These are phyloP conservation scores for Pistacia integerrima DNA, from an alignment of 345 rosid genomes.

Conservation along the genomic window DNA sequence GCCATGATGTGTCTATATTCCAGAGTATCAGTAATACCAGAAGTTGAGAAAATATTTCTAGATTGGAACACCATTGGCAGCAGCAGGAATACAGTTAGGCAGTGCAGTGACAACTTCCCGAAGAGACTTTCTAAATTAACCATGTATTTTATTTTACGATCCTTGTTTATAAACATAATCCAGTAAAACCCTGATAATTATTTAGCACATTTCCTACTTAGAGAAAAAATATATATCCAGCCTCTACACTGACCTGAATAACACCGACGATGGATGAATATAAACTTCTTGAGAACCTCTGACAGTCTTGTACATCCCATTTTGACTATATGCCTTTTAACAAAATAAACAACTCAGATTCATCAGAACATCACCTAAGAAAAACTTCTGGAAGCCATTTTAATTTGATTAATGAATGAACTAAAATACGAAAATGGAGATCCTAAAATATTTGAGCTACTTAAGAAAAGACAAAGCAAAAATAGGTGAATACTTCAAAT, in stretches of 20 bases:
- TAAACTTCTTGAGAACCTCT: constrained; percentile 90
- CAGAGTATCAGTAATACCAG: too few species aligned
- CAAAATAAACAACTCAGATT: constrained; percentile 15
- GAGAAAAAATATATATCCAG: not conserved
- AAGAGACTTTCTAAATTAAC: too few species aligned
- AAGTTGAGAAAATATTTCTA: too few species aligned
- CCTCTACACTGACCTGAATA: constrained; percentile 67
- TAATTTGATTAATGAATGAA: constrained; percentile 5
- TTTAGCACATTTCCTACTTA: not conserved
- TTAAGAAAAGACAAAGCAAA: not conserved
- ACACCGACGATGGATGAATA: constrained; percentile 88
- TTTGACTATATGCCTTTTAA: constrained; percentile 65
- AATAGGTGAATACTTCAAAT: not conserved
- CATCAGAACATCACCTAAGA: constrained; percentile 6
- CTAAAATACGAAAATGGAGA: not conserved
- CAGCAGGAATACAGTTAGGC: too few species aligned
- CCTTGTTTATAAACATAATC: not conserved
- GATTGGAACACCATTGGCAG: too few species aligned
- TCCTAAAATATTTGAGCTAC: not conserved
- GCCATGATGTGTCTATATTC: too few species aligned
- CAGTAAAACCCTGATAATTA: not conserved
- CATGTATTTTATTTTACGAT: not conserved
- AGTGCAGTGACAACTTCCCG: too few species aligned
- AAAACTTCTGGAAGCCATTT: not conserved
- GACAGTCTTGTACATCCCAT: constrained; percentile 80